These are phyloP conservation scores for Aspergillus niger DNA, from an alignment of 2,329 filamentous ascomycete species.

Conservation along the genomic window DNA sequence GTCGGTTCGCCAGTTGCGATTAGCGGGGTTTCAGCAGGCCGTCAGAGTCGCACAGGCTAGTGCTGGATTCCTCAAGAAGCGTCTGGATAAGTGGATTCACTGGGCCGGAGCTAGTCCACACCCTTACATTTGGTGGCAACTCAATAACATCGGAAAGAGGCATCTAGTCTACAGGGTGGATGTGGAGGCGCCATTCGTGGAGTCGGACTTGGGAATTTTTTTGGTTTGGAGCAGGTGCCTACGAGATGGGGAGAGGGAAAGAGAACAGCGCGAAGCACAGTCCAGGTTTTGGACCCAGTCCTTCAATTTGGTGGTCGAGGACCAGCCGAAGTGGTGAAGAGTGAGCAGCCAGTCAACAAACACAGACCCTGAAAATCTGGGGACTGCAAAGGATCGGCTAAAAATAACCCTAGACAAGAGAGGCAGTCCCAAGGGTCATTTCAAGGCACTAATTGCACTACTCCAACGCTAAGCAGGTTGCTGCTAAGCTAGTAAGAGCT, in stretches of 20 bases:
- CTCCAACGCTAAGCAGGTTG: not conserved
- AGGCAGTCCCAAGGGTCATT: not conserved
- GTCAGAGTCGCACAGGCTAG: not conserved
- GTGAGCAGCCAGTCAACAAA: not conserved
- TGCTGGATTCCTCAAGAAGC: not conserved
- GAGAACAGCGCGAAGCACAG: not conserved
- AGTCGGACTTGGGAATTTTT: not conserved
- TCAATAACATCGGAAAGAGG: not conserved
- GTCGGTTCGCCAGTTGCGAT: not conserved
- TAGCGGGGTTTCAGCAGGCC: not conserved
- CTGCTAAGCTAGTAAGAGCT: not conserved
- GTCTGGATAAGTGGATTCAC: not conserved
- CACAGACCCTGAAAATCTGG: constrained; percentile 11
- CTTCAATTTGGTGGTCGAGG: not conserved
- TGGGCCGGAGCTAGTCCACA: not conserved
- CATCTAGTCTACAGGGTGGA: not conserved
- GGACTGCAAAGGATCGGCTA: constrained; percentile 9
- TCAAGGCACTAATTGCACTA: not conserved
- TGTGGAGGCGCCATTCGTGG: not conserved
- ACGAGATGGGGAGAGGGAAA: not conserved
- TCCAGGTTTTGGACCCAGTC: not conserved
- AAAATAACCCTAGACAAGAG: constrained; percentile 7
- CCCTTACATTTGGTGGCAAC: constrained; percentile 7
- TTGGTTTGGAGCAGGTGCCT: not conserved
- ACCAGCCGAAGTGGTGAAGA: not conserved